A percentile compares a stretch with the other conserved stretches of the same genome.
phyloP scores from a whole-genome alignment of 805 yeast species.

The Wickerhamomyces chaumierensis region DNA sequence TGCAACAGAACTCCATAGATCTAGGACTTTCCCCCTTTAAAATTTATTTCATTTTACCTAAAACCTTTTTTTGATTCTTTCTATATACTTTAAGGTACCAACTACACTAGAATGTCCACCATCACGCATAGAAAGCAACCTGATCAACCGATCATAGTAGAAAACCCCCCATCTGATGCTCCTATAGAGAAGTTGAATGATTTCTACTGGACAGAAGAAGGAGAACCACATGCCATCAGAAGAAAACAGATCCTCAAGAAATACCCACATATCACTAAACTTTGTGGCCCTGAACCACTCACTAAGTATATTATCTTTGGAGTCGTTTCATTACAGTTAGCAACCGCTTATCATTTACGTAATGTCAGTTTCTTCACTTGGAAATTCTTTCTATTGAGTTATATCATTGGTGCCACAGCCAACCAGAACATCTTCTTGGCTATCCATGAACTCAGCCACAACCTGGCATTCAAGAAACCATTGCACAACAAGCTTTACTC shows the following conservation, averaged over 20 bases:
- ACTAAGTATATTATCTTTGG: constrained; percentile 65
- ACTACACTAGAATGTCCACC: constrained; percentile 16
- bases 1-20: no score
- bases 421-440: constrained; percentile 79
- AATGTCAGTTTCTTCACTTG: constrained; percentile 39
- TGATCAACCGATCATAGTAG: constrained; percentile 11
- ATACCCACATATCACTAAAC: constrained; percentile 69
- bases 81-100: no score
- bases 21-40: no score
- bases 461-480: constrained; percentile 72
- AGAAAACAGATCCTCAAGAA: constrained; percentile 62
- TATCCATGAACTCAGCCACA: constrained; percentile 82
- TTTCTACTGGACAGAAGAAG: constrained; percentile 75
- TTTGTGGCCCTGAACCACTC: constrained; percentile 77
- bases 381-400: constrained; percentile 53
- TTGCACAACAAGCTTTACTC: constrained; percentile 67
- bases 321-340: constrained; percentile 61
- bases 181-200: constrained; percentile 34
- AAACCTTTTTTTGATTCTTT: no score
- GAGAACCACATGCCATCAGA: constrained; percentile 71
- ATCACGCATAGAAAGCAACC: constrained; percentile 20
- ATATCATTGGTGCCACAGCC: constrained; percentile 76
- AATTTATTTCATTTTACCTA: no score
- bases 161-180: constrained; percentile 22
- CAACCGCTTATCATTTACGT: constrained; percentile 50